Conservation (phyloP, 768 basidiomycete species). For the Boletus vinaceobasis region DNA sequence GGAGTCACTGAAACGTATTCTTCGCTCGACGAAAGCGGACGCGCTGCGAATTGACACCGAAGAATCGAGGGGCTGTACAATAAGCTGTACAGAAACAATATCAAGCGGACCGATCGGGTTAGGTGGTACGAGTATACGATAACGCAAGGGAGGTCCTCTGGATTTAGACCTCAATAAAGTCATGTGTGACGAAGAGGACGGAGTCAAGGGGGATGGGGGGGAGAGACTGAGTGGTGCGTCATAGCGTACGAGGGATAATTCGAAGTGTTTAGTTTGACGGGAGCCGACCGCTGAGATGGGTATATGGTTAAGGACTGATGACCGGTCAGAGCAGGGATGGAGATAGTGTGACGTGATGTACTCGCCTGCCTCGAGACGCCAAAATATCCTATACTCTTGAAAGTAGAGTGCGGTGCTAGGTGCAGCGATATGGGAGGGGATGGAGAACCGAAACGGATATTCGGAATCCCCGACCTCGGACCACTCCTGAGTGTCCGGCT, state of each 20-base stretch:
- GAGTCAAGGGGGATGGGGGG: slow-evolving; percentile 34
- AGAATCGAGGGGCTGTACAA: slow-evolving; percentile 58
- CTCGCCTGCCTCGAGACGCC: slow-evolving; percentile 81
- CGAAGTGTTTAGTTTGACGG: slow-evolving; percentile 66
- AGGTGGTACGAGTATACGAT: slow-evolving; percentile 53
- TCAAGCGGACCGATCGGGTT: slow-evolving; percentile 69
- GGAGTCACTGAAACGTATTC: slow-evolving; percentile 56
- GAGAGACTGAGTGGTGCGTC: slow-evolving; percentile 49
- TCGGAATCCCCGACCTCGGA: slow-evolving; percentile 63
- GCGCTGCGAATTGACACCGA: slow-evolving; percentile 58
- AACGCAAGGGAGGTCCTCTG: slow-evolving; percentile 56
- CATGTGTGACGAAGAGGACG: slow-evolving; percentile 36
- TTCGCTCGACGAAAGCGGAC: slow-evolving; percentile 65
- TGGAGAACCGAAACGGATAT: slow-evolving; percentile 63
- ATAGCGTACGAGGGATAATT: slow-evolving; percentile 69
- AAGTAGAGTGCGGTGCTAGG: slow-evolving; percentile 65
- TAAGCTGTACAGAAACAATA: slow-evolving; percentile 62
- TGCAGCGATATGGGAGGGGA: slow-evolving; percentile 61
- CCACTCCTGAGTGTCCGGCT: slow-evolving; percentile 54
- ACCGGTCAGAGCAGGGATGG: slow-evolving; percentile 16
- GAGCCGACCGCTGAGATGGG: slow-evolving; percentile 64
- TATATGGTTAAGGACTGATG: slow-evolving; percentile 62
- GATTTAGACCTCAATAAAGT: slow-evolving; percentile 48
- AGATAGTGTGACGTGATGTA: slow-evolving; percentile 13
- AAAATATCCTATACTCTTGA: slow-evolving; percentile 75